A percentile compares a stretch with the other conserved stretches of the same genome.
Conservation (phyloP, 2,329 filamentous ascomycete genomes). For the Purpureocillium takamizusanense region DNA sequence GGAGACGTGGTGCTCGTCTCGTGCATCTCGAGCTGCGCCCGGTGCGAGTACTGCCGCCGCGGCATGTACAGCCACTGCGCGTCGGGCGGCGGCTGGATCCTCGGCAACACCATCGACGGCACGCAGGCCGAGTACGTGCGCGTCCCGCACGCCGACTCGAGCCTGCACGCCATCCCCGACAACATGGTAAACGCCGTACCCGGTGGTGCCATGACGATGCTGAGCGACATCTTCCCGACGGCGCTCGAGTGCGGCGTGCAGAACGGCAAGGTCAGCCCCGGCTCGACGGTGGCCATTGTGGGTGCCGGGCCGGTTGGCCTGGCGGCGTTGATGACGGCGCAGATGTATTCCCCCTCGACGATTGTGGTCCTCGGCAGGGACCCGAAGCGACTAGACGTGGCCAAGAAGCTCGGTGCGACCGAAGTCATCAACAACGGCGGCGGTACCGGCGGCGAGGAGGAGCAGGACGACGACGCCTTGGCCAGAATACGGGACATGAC, state of each 20-base stretch:
- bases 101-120: slow-evolving; percentile 43
- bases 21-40: slow-evolving; percentile 40
- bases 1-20: slow-evolving; percentile 44
- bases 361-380: slow-evolving; percentile 45
- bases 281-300: slow-evolving; percentile 42
- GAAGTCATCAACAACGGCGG: slow-evolving; percentile 30
- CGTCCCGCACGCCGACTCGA: slow-evolving; percentile 39
- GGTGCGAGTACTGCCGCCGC: slow-evolving; percentile 39
- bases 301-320: slow-evolving; percentile 48
- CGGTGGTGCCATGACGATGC: slow-evolving; percentile 34
- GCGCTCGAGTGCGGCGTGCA: slow-evolving; percentile 45
- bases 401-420: slow-evolving; percentile 38
- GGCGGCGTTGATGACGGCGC: slow-evolving; percentile 42
- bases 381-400: slow-evolving; percentile 33
- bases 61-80: slow-evolving; percentile 44
- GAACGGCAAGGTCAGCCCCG: slow-evolving; percentile 41
- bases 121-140: slow-evolving; percentile 49
- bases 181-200: slow-evolving; percentile 32
- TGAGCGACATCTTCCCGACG: slow-evolving; percentile 49
- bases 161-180: slow-evolving; percentile 33
- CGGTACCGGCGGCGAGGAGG: no score
- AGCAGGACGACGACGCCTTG: slow-evolving; percentile 23
- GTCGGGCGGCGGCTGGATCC: slow-evolving; percentile 44
- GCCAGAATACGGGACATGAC: slow-evolving; percentile 33
- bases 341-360: slow-evolving; percentile 41